Evolutionary conservation across 768 basidiomycete genomes (phyloP).

Genomic region (Hortiboletus campestris): DNA sequence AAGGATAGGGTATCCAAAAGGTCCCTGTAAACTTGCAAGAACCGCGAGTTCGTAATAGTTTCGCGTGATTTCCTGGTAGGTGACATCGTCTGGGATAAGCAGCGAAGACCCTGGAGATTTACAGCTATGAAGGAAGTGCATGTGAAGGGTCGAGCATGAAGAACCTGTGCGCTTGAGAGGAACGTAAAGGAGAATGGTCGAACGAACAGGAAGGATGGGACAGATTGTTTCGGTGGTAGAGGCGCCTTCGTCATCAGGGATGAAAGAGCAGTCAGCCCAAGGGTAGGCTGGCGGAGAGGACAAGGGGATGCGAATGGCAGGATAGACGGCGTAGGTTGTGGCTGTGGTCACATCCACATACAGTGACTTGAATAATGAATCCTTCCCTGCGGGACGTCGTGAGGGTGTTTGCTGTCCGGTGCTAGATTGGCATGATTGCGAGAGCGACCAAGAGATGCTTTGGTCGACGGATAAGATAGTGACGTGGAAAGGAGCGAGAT

Average conservation of each 20-base stretch:
- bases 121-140: slow-evolving; percentile 57
- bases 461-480: slow-evolving; percentile 59
- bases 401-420: slow-evolving; percentile 25
- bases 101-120: slow-evolving; percentile 42
- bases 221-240: slow-evolving; percentile 29
- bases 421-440: slow-evolving; percentile 31
- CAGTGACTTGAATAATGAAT: slow-evolving; percentile 27
- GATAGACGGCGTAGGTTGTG: slow-evolving; percentile 50
- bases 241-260: slow-evolving; percentile 33
- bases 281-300: slow-evolving; percentile 35
- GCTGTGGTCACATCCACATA: slow-evolving; percentile 37
- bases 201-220: slow-evolving; percentile 53
- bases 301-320: slow-evolving; percentile 42
- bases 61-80: slow-evolving; percentile 54
- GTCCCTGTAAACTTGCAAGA: slow-evolving; percentile 45
- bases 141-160: slow-evolving; percentile 48
- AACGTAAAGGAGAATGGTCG: slow-evolving; percentile 57
- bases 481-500: slow-evolving; percentile 56
- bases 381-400: slow-evolving; percentile 31
- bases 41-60: slow-evolving; percentile 72
- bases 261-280: slow-evolving; percentile 27
- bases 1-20: slow-evolving; percentile 50
- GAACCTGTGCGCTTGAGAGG: slow-evolving; percentile 42
- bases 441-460: slow-evolving; percentile 58
- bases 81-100: slow-evolving; percentile 32